phyloP scores from a whole-genome alignment of 371 early-diverging fungal species.

The Mortierella sp. region DNA sequence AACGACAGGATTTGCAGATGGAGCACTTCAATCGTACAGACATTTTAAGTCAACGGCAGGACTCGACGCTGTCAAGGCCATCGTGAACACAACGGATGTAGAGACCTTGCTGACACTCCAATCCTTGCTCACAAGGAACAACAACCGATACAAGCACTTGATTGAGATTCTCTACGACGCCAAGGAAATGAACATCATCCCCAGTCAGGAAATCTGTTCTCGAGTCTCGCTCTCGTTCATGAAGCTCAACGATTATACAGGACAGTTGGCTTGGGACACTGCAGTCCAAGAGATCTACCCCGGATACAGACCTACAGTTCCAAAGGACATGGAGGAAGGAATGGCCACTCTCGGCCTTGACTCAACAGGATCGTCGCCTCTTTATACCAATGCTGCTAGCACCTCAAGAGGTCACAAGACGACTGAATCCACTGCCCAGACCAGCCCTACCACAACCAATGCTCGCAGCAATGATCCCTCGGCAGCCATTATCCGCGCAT shows the following conservation, averaged over 20 bases:
- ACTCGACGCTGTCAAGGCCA: slow-evolving; percentile 24
- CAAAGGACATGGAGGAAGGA: slow-evolving; percentile 4
- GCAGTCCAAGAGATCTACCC: slow-evolving; percentile 54
- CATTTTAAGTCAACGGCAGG: slow-evolving; percentile 35
- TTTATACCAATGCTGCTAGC: neutral
- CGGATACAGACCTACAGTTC: slow-evolving; percentile 31
- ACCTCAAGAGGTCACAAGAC: neutral
- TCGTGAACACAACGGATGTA: slow-evolving; percentile 23
- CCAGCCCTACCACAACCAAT: slow-evolving; percentile 3
- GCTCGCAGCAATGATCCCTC: slow-evolving; percentile 24
- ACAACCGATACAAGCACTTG: slow-evolving; percentile 45
- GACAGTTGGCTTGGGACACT: slow-evolving; percentile 51
- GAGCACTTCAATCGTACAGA: slow-evolving; percentile 40
- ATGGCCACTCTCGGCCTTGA: neutral
- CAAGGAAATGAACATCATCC: slow-evolving; percentile 49
- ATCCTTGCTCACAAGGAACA: slow-evolving; percentile 29
- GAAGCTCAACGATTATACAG: slow-evolving; percentile 30
- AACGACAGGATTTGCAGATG: slow-evolving; percentile 42
- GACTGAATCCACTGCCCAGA: slow-evolving; percentile 9
- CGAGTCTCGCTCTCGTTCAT: slow-evolving; percentile 43
- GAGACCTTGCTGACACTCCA: slow-evolving; percentile 43
- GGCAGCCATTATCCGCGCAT: slow-evolving; percentile 45
- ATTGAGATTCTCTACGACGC: slow-evolving; percentile 50
- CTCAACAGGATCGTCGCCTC: neutral
- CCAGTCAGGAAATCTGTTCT: slow-evolving; percentile 38